Conservation (phyloP, 225 moss, liverwort and hornwort species). For the Physcomitrellopsis africana region DNA sequence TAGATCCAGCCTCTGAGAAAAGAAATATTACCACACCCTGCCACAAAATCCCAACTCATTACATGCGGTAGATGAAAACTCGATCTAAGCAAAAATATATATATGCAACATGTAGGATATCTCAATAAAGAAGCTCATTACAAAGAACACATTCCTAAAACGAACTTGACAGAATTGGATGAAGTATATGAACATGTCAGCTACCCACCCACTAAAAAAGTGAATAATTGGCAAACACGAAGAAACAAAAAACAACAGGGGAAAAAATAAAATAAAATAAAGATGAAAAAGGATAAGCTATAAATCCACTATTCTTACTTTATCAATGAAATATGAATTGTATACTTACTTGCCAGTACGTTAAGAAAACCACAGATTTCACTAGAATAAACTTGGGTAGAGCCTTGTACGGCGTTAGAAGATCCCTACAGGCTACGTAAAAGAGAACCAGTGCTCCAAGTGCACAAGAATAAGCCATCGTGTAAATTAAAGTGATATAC, state of each 20-base stretch:
- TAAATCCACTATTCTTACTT: neutral
- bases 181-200: neutral
- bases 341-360: slow-evolving; percentile 91
- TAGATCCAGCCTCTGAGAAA: slow-evolving; percentile 73
- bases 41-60: slow-evolving; percentile 36
- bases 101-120: slow-evolving; percentile 17
- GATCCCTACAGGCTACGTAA: slow-evolving; percentile 97
- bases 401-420: slow-evolving; percentile 88
- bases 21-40: slow-evolving; percentile 87
- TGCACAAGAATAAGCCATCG: slow-evolving; percentile 81
- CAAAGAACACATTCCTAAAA: slow-evolving; percentile 7
- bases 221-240: neutral
- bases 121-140: neutral
- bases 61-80: slow-evolving; percentile 9
- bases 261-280: neutral
- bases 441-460: slow-evolving; percentile 91
- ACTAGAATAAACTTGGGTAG: slow-evolving; percentile 95
- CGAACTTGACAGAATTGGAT: neutral
- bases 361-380: slow-evolving; percentile 97
- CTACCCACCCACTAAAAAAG: neutral
- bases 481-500: slow-evolving; percentile 92
- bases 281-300: no score
- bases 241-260: neutral
- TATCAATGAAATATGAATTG: slow-evolving; percentile 4
- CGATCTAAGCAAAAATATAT: slow-evolving; percentile 20